phyloP scores from a whole-genome alignment of 179 eudicot species.

The Heliamphora pulchella region DNA sequence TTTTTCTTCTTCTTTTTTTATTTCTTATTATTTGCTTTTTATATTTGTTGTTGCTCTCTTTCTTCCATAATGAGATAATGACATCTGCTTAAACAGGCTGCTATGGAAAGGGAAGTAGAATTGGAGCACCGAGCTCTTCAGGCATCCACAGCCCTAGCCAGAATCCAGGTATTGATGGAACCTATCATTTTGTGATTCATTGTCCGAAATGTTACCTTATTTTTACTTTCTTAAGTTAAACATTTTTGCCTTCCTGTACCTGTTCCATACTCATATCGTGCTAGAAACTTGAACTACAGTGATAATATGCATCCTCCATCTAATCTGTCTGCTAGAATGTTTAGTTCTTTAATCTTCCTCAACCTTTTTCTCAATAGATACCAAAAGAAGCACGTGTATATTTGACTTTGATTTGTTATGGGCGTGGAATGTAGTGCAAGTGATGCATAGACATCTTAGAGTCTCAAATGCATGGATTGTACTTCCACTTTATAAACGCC shows the following conservation, averaged over 20 bases:
- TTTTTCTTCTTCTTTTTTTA: neutral
- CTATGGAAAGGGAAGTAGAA: constrained; percentile 98
- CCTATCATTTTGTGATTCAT: constrained; percentile 9
- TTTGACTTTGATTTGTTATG: neutral
- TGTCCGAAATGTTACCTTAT: neutral
- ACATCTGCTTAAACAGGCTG: constrained; percentile 45
- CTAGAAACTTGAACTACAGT: neutral
- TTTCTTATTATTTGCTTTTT: neutral
- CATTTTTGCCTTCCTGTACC: neutral
- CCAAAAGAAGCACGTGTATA: neutral
- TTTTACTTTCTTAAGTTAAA: neutral
- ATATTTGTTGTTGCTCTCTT: constrained; percentile 1
- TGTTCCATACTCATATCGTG: neutral
- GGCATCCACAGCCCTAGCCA: constrained; percentile 88
- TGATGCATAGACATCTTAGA: constrained; percentile 3
- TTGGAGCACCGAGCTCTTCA: constrained; percentile 92
- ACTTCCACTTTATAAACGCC: neutral
- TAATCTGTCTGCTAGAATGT: neutral
- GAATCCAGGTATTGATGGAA: constrained; percentile 57
- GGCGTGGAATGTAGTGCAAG: neutral
- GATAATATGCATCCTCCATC: neutral
- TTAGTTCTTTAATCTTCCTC: neutral
- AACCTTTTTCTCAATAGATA: neutral
- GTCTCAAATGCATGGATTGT: neutral
- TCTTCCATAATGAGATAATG: neutral